phyloP scores from a whole-genome alignment of 2,329 filamentous ascomycete genomes.

The Parascedosporium putredinis region DNA sequence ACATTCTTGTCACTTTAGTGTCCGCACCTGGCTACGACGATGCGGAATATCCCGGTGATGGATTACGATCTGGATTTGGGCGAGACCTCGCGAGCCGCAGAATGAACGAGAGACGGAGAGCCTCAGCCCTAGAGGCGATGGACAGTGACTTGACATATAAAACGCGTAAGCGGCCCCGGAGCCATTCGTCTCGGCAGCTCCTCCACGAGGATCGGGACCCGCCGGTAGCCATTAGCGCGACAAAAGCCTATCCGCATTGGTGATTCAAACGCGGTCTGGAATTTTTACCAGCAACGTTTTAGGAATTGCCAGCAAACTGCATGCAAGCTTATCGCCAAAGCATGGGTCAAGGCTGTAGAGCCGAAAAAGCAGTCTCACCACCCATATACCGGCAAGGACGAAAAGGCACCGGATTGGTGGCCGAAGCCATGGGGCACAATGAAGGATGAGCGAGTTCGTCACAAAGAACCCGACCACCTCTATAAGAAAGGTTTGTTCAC shows the following conservation, averaged over 20 bases:
- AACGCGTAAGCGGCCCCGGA: constrained; percentile 26
- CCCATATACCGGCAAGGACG: constrained; percentile 58
- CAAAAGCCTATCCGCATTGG: constrained; percentile 40
- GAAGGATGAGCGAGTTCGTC: constrained; percentile 45
- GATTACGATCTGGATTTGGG: not conserved
- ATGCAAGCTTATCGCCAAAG: constrained; percentile 64
- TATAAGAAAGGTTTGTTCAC: constrained; percentile 48
- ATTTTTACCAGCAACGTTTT: constrained; percentile 52
- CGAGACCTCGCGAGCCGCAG: not conserved
- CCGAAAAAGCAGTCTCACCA: constrained; percentile 69
- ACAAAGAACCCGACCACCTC: constrained; percentile 66
- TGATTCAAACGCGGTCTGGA: constrained; percentile 42
- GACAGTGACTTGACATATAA: constrained; percentile 14
- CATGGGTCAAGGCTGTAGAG: constrained; percentile 65
- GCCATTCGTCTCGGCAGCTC: constrained; percentile 22
- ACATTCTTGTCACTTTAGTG: not conserved
- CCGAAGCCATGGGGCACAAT: constrained; percentile 42
- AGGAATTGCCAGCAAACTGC: constrained; percentile 59
- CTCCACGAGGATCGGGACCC: constrained; percentile 30
- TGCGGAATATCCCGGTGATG: not conserved
- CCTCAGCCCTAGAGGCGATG: not conserved
- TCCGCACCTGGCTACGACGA: constrained; percentile 4
- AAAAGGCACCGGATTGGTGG: constrained; percentile 58
- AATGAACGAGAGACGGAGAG: not conserved
- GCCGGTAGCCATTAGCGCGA: constrained; percentile 24